Base-by-base conservation (phyloP, 306 rosid species). In the Oemleria cerasiformis region DNA sequence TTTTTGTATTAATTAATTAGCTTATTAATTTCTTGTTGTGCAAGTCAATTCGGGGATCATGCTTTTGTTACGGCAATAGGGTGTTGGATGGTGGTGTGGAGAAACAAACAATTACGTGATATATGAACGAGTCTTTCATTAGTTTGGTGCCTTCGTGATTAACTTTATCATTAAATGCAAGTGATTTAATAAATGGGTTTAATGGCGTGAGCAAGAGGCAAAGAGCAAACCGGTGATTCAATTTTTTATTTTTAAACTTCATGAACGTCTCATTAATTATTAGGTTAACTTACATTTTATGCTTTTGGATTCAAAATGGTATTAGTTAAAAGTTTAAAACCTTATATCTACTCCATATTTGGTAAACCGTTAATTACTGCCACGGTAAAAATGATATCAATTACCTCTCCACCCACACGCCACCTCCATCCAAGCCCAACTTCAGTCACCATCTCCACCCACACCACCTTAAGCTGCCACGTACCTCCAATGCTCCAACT, bases 1-100 rank as follows among this genome's bases (percentile, higher is more conserved):
- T 53, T 19, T 19, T 53, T n/a, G 4, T 53, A 30, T 53, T 53
- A 53, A 19, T 53, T n/a, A 7, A n/a, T 53, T 19, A 53, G 19
- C 19, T 19, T 17, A 53, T 53, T 21, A 56, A 51, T n/a, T 51
- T 51, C 56, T 51, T 51, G 56, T 51, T 51, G 56, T 17, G 17
- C 8, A 51, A 51, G 36, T 51, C 17, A 23, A 55, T 56, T 56
- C 10, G 20, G 61, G 60, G 68, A 7, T 73, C 85, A 74, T 76
- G 87, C 56, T 84, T 86, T 83, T 71, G 81, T 75, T 71, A 68
- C 85, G 47, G 70, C 8, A 8, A n/a, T 53, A 20, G 9, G 38
- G 60, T 41, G 58, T 41, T 41, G 78, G 77, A 48, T 11, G 72
- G 66, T 38, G 47, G 65, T 57, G 75, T 49, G 56, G 57, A 36